These are phyloP conservation scores for Tuber aestivum DNA, from an alignment of 495 filamentous ascomycete genomes.

Conservation along the genomic window DNA sequence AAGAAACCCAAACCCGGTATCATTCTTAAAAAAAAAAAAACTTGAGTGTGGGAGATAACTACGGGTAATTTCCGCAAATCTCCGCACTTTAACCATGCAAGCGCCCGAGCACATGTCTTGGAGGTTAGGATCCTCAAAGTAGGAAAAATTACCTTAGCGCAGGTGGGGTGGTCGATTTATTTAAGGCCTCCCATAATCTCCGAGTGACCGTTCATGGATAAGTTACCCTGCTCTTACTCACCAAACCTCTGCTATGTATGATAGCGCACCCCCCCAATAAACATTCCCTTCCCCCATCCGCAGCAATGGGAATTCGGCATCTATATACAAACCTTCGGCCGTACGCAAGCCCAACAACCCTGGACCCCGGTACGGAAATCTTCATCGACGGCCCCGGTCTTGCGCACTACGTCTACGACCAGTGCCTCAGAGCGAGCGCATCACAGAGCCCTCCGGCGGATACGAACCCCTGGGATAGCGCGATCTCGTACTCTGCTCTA, in stretches of 20 bases:
- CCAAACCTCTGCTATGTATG: neutral
- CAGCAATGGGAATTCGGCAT: slow-evolving; percentile 66
- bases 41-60: too few species aligned
- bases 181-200: neutral
- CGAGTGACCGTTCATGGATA: neutral
- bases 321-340: slow-evolving; percentile 56
- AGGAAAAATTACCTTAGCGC: neutral
- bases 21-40: too few species aligned
- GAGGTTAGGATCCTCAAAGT: neutral
- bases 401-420: slow-evolving; percentile 61
- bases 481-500: slow-evolving; percentile 58
- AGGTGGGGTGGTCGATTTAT: too few species aligned
- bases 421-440: slow-evolving; percentile 48
- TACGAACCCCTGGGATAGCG: slow-evolving; percentile 48
- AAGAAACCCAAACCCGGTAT: too few species aligned
- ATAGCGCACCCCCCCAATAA: neutral
- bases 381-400: slow-evolving; percentile 73
- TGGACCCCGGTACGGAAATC: slow-evolving; percentile 46
- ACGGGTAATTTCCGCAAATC: too few species aligned
- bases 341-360: slow-evolving; percentile 50
- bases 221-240: neutral
- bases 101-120: too few species aligned
- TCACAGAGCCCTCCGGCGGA: slow-evolving; percentile 3
- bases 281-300: neutral
- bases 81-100: too few species aligned